Base-by-base conservation (phyloP, 1,284 basidiomycete genomes). In the Heterobasidion occidentale region DNA sequence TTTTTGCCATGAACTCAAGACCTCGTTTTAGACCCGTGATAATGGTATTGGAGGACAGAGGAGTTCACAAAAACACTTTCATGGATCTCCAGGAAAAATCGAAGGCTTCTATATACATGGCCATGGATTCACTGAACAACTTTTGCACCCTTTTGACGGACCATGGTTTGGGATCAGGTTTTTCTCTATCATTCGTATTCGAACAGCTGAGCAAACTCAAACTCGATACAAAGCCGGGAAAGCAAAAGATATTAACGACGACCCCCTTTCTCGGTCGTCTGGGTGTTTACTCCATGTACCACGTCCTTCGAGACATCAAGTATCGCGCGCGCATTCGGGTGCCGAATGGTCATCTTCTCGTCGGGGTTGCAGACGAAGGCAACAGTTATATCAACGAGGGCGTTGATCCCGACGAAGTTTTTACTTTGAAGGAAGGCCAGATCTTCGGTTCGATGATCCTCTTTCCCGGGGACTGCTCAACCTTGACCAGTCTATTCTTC, bases 331-430 rank as follows among this genome's bases (percentile, higher is more conserved):
- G 86, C 12, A 87, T 92, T 45, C 79, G 76, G 1, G 77, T 92
- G 15, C 81, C 81, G 0, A 68, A 81, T 2, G 81, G 81, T 53
- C 80, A 79, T 60, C 74, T 81, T 20, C 73, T 91, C 2, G 85
- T 90, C 20, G 89, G 90, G 5, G 77, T 90, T 45, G 84, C 86
- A 5, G 89, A 90, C 63, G 88, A 88, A 68, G 85, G 85, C 2
- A 76, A 78, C 4, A 74, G 78, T 1, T 84, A 88, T 60, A 68
- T 70, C 52, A 63, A 65, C 11, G 68, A 67, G 7, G 81, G 79
- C 7, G 15, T 7, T 1, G 45, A 57, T 7, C 63, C 70, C 47
- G 63, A 75, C 14, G 72, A 83, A 55, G 77, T 86, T 1, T 85
- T 72, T 59, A 73, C 64, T 14, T 67, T 88, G 5, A 63, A 66